Conservation (phyloP, 2,329 filamentous ascomycete species). For the Coleophoma crateriformis region DNA sequence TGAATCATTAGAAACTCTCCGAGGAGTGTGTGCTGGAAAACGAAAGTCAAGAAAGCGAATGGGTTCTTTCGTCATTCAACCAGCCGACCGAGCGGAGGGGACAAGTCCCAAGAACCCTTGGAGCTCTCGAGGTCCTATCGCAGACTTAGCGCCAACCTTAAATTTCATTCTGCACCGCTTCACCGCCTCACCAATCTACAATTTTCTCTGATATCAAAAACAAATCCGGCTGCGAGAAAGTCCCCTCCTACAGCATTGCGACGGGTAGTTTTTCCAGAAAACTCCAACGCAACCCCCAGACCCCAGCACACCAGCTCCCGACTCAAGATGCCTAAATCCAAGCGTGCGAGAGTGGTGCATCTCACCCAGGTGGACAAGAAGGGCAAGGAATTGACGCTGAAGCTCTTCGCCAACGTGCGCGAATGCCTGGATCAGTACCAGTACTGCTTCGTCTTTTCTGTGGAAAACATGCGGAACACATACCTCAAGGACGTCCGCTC, state of each 20-base stretch:
- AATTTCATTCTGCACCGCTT: not conserved
- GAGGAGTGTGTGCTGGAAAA: too few relatives aligned
- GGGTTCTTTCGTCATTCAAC: not conserved
- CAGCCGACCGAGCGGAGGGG: not conserved
- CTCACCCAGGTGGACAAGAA: constrained; percentile 91
- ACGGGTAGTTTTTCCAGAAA: too few relatives aligned
- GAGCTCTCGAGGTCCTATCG: not conserved
- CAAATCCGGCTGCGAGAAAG: not conserved
- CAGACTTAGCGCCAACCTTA: not conserved
- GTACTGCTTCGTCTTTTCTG: constrained; percentile 86
- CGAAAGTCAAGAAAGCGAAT: not conserved
- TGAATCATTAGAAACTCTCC: too few relatives aligned
- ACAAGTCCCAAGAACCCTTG: not conserved
- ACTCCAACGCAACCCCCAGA: too few relatives aligned
- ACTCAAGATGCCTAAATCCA: constrained; percentile 83
- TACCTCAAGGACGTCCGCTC: constrained; percentile 87
- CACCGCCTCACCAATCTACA: not conserved
- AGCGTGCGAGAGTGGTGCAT: constrained; percentile 83
- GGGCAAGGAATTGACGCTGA: constrained; percentile 80
- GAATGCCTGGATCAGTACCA: constrained; percentile 79
- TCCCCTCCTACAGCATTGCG: not conserved
- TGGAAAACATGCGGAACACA: constrained; percentile 98
- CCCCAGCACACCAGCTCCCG: not conserved
- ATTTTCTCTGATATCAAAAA: not conserved
- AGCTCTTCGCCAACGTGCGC: constrained; percentile 83